Evolutionary conservation across 345 rosid genomes (phyloP), one percentile per base, ranked within the genome.

Genomic region (Kandelia obovata): DNA sequence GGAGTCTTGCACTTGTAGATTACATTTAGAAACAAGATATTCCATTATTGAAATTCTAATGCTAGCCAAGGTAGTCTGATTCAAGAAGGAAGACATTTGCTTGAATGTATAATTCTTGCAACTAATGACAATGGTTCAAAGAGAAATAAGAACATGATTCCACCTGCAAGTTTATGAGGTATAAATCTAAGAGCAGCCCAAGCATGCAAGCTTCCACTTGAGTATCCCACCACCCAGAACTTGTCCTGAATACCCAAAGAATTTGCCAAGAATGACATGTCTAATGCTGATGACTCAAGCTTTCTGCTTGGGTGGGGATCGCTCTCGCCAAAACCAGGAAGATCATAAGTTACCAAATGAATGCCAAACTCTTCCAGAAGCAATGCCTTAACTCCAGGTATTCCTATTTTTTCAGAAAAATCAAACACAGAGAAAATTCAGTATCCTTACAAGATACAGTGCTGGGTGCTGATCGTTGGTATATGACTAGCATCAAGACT

Each of bases 271-370:
- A 71, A 73, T 25, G 74, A 75, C 79, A 88, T 80, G 61, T 86
- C 93, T 43, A 64, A 28, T 34, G 93, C 91, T 53, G 93, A 88
- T 47, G 93, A 83, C 71, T 83, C 77, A 20, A 88, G 91, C 68
- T 80, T 82, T 78, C 93, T 77, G 32, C 37, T 65, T 25, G 86
- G 84, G 51, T 84, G 83, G 74, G 91, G 86, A 77, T 86, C 91
- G 74, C 93, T 88, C 85, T 88, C 93, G 26, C 93, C 93, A 80
- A 86, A 88, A 74, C 93, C 93, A 23, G 91, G 93, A 71, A 86
- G 93, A 79, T 88, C 93, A 79, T 83, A 88, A 13, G 91, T 82
- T 71, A 88, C 58, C 70, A 88, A 76, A 58, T 76, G 78, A 71
- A 88, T 53, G 21, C 91, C 93, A 83, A 88, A 88, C 78, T 88